Conservation (phyloP, 2,329 filamentous ascomycete species). For the Helicocarpus griseus region DNA sequence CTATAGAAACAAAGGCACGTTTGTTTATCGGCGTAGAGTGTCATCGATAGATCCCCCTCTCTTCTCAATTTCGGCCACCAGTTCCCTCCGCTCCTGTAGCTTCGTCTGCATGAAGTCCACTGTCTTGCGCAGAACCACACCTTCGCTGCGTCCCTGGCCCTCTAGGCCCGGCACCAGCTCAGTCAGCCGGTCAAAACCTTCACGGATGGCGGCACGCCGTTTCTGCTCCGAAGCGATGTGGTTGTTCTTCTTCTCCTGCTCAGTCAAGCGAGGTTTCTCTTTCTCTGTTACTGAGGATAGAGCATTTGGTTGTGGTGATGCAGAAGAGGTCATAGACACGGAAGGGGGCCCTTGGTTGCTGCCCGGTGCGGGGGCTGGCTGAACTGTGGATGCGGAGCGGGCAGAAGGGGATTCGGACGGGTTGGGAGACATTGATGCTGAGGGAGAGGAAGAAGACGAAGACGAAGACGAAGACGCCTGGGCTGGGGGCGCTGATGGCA, state of each 20-base stretch:
- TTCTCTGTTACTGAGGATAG: conserved; percentile 19
- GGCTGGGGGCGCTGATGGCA: background rate
- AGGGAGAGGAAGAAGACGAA: background rate
- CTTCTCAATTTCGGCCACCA: conserved; percentile 51
- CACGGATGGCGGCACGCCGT: conserved; percentile 64
- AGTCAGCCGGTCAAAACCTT: conserved; percentile 73
- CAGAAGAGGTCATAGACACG: background rate
- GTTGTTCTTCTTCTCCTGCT: conserved; percentile 63
- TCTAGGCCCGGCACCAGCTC: conserved; percentile 71
- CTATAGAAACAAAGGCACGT: too few species aligned
- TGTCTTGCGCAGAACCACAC: conserved; percentile 65
- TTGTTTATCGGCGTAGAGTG: conserved; percentile 23
- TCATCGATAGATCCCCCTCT: conserved; percentile 47
- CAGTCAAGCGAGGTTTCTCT: conserved; percentile 56
- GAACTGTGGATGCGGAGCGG: background rate
- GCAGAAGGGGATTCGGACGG: conserved; percentile 1
- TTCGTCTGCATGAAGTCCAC: conserved; percentile 56
- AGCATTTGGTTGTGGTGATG: conserved; percentile 10
- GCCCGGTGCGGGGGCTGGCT: background rate
- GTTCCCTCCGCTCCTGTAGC: conserved; percentile 47
- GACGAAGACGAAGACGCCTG: conserved; percentile 1
- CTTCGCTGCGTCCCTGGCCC: conserved; percentile 76
- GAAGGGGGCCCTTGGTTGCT: background rate
- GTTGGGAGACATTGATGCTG: conserved; percentile 2
- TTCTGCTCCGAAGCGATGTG: conserved; percentile 59